phyloP scores from a whole-genome alignment of 1,284 basidiomycete species.

The Paramarasmius palmivorus region DNA sequence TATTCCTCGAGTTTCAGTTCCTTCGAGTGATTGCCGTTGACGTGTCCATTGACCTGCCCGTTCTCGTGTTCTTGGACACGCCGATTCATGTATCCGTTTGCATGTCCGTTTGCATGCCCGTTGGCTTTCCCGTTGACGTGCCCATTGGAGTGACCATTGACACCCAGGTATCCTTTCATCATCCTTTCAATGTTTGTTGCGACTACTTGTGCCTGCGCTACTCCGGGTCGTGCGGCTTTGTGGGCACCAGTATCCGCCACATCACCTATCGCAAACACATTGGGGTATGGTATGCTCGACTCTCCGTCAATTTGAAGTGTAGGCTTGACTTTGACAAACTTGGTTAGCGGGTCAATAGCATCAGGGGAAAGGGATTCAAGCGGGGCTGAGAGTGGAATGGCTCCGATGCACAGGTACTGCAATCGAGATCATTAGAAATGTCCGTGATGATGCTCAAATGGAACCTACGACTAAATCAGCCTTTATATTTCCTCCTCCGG shows the following conservation, averaged over 20 bases:
- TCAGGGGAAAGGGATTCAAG: conserved; percentile 24
- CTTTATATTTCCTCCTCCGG: conserved; percentile 26
- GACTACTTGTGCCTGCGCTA: conserved; percentile 24
- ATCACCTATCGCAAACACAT: conserved; percentile 47
- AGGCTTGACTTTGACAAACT: conserved; percentile 31
- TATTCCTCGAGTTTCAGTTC: background rate
- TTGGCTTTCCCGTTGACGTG: background rate
- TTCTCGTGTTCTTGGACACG: background rate
- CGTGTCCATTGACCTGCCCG: background rate
- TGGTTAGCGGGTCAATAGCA: conserved; percentile 23
- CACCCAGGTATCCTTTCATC: conserved; percentile 8
- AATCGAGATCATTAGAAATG: background rate
- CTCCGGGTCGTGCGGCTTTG: conserved; percentile 37
- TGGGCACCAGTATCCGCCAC: conserved; percentile 41
- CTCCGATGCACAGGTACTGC: conserved; percentile 35
- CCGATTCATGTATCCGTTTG: background rate
- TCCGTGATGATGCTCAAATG: background rate
- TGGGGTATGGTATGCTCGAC: conserved; percentile 23
- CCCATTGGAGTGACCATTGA: background rate
- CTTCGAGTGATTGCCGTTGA: background rate
- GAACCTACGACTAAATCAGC: conserved; percentile 33
- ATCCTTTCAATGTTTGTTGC: conserved; percentile 26
- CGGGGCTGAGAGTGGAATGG: conserved; percentile 33
- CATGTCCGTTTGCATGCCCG: background rate
- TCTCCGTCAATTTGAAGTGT: conserved; percentile 31